Percentiles rank a stretch among this genome's conserved stretches.
phyloP scores from a whole-genome alignment of 805 yeast species.

The Cyberlindnera samutprakarnensis region DNA sequence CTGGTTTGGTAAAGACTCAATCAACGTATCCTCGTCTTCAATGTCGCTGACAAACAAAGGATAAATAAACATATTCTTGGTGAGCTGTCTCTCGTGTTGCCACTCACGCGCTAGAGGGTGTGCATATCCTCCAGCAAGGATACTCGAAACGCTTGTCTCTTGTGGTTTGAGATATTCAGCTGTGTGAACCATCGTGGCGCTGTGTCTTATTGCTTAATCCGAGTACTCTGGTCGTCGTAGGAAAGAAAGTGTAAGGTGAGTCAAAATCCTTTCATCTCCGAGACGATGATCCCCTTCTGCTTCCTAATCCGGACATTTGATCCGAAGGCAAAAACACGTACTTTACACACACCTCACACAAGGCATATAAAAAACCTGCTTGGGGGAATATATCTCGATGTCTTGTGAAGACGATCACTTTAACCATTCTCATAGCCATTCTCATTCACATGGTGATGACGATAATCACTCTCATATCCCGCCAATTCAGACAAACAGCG shows the following conservation, averaged over 20 bases:
- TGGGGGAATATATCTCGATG: background rate
- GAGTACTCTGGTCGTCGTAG: too few species aligned
- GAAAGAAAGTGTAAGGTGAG: too few species aligned
- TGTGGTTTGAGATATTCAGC: slow-evolving; percentile 61
- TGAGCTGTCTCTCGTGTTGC: slow-evolving; percentile 81
- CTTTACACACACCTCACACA: too few species aligned
- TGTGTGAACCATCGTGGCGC: slow-evolving; percentile 55
- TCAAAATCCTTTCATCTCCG: too few species aligned
- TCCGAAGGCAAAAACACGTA: too few species aligned
- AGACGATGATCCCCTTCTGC: too few species aligned
- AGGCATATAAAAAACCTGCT: background rate
- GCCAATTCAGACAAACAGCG: slow-evolving; percentile 61
- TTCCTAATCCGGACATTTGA: too few species aligned
- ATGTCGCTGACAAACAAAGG: slow-evolving; percentile 82
- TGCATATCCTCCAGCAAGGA: slow-evolving; percentile 90
- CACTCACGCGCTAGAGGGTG: slow-evolving; percentile 85
- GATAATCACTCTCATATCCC: slow-evolving; percentile 31
- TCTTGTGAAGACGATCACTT: slow-evolving; percentile 22
- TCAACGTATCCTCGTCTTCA: slow-evolving; percentile 69
- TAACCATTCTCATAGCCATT: slow-evolving; percentile 13
- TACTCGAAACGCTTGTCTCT: slow-evolving; percentile 59
- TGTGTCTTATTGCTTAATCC: too few species aligned
- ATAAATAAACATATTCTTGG: slow-evolving; percentile 85
- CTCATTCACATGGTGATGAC: slow-evolving; percentile 12
- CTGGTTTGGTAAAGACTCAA: slow-evolving; percentile 81